phyloP scores from a whole-genome alignment of 2,329 filamentous ascomycete species.

The Clarireedia monteithiana region DNA sequence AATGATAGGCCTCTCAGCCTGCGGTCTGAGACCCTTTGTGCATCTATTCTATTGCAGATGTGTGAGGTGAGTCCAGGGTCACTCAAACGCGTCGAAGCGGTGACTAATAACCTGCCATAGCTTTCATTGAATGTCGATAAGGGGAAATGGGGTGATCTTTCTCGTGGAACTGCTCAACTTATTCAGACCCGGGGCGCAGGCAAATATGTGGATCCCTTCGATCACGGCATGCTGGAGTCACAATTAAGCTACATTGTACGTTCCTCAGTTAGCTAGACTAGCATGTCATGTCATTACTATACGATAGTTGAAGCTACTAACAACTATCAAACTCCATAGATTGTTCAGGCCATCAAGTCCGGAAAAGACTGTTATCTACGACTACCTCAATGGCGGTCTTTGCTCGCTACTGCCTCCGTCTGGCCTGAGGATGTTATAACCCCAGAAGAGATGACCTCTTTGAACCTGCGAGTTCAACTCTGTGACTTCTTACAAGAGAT shows the following conservation, averaged over 20 bases:
- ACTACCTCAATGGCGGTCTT: slow-evolving; percentile 2
- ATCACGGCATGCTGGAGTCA: slow-evolving; percentile 14
- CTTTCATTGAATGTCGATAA: slow-evolving; percentile 10
- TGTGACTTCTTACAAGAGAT: neutral
- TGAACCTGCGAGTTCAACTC: neutral
- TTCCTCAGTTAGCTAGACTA: no score
- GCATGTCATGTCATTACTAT: neutral
- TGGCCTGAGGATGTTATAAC: neutral
- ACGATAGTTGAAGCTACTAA: no score
- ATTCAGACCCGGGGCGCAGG: slow-evolving; percentile 9
- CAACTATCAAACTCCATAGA: neutral
- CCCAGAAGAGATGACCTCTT: neutral
- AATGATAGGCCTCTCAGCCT: neutral
- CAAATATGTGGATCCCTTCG: slow-evolving; percentile 12
- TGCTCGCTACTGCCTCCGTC: neutral
- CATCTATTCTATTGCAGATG: slow-evolving; percentile 15
- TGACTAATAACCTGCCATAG: neutral
- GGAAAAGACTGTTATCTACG: slow-evolving; percentile 5
- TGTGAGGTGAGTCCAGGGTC: slow-evolving; percentile 9
- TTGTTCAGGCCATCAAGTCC: slow-evolving; percentile 1
- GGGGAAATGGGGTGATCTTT: slow-evolving; percentile 12
- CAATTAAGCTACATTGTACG: slow-evolving; percentile 15
- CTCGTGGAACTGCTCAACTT: slow-evolving; percentile 9
- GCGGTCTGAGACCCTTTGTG: slow-evolving; percentile 13
- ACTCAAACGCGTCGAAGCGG: neutral